Base-by-base conservation (phyloP, 192 early-diverging fungal species). In the Backusella mclennaniae region DNA sequence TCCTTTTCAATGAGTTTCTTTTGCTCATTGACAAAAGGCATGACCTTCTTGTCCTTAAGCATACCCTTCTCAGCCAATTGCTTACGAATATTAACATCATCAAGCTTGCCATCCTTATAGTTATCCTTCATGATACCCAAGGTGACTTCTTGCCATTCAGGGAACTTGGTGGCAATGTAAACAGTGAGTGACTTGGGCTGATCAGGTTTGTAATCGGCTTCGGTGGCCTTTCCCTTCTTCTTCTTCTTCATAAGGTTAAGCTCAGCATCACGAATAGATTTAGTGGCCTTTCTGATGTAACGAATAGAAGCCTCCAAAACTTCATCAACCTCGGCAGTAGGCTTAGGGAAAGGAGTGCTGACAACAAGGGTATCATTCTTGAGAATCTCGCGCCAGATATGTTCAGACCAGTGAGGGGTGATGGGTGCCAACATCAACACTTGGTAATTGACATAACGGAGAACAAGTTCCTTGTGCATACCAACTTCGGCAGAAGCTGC, bases 31-130 rank as follows among this genome's bases (percentile, higher is more conserved):
- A 96, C 88, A 86, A 99, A 99, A 19, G 96, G 95, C 96, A 98
- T 98, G n/a, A 89, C 92, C 83, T 92, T 92, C 86, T 98, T 98
- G 86, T 99, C 93, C 87, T 96, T 97, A 79, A 93, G 86, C 81
- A 98, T 76, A 42, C 94, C 96, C 71, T 80, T 85, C 35, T 83
- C 76, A 68, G 82, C 87, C 77, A 98, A 85, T 23, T 87, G 74
- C 7, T 84, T 90, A 63, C 93, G 86, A 63, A 93, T 83, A 79
- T 93, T 91, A 77, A 89, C 92, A 71, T 95, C 93, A 74, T 90
- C 89, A 79, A 97, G 93, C 38, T 85, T 82, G 56, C 82, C 76
- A 63, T 69, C 79, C 66, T 92, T 85, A 77, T 82, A 91, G 76
- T 87, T 81, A n/a, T 86, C 84, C 76, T 84, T 87, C 59, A 95